Evolutionary conservation across 129 eudicot species (phyloP).

Genomic region (Arctium minus): DNA sequence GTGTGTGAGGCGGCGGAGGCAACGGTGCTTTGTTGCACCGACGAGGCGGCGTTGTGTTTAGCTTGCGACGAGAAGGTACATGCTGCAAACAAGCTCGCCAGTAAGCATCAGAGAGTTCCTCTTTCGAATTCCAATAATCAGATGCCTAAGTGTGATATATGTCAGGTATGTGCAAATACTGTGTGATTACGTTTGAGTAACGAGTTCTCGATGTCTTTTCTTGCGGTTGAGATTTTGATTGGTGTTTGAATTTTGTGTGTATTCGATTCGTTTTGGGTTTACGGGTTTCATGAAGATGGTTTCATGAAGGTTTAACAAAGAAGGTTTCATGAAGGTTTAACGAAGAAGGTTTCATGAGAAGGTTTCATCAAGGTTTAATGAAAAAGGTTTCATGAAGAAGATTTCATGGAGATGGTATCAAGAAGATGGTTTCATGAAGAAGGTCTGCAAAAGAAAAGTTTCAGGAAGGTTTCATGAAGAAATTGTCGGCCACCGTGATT

Average conservation of each 20-base stretch:
- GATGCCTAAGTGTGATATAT: slow-evolving; percentile 86
- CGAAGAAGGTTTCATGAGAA: no score
- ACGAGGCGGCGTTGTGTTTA: slow-evolving; percentile 81
- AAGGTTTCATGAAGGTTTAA: no score
- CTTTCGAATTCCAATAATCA: slow-evolving; percentile 51
- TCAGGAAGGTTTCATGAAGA: no score
- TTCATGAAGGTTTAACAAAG: no score
- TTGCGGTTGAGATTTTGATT: not conserved
- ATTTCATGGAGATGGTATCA: no score
- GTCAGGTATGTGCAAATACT: slow-evolving; percentile 47
- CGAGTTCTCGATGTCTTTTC: not conserved
- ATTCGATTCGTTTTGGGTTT: not conserved
- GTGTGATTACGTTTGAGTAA: not conserved
- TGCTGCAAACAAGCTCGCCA: slow-evolving; percentile 88
- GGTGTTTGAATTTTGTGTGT: not conserved
- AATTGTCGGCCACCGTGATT: no score
- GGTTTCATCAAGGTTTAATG: no score
- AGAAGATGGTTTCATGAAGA: no score
- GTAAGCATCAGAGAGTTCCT: no score
- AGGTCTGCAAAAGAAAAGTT: no score
- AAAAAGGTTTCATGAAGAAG: no score
- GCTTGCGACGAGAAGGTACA: slow-evolving; percentile 73
- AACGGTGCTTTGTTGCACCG: slow-evolving; percentile 76
- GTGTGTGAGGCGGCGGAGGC: slow-evolving; percentile 82
- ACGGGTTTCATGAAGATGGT: no score